Conservation (phyloP, 306 rosid species). For the Corylus avellana region DNA sequence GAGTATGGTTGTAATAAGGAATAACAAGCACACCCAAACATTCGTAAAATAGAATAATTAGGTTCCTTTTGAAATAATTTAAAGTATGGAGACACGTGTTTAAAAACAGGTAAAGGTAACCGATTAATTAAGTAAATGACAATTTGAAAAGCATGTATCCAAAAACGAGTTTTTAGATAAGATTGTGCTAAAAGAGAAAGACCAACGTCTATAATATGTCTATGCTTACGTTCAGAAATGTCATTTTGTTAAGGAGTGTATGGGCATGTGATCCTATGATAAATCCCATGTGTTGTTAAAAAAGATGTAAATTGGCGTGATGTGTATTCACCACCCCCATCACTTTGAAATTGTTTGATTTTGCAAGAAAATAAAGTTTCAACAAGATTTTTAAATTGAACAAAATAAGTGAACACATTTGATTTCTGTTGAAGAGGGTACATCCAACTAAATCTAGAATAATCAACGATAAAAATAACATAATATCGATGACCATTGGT, state of each 20-base stretch:
- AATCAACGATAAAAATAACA: neutral
- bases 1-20: neutral
- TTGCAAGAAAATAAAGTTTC: neutral
- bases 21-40: neutral
- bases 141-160: neutral
- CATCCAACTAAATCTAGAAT: neutral
- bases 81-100: neutral
- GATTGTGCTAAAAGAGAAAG: neutral
- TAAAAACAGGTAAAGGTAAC: neutral
- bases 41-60: neutral
- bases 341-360: neutral
- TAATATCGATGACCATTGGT: too few relatives aligned
- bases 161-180: neutral
- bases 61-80: neutral
- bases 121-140: neutral
- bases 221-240: too few relatives aligned
- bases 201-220: neutral
- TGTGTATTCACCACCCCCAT: neutral
- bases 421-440: neutral
- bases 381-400: too few relatives aligned
- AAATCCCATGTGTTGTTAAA: neutral
- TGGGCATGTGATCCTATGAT: neutral
- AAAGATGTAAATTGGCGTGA: neutral
- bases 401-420: too few relatives aligned
- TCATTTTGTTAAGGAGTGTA: neutral